Evolutionary conservation across 1,284 basidiomycete species (phyloP), one percentile per base, ranked within the genome.

Genomic region (Marasmius sp.): DNA sequence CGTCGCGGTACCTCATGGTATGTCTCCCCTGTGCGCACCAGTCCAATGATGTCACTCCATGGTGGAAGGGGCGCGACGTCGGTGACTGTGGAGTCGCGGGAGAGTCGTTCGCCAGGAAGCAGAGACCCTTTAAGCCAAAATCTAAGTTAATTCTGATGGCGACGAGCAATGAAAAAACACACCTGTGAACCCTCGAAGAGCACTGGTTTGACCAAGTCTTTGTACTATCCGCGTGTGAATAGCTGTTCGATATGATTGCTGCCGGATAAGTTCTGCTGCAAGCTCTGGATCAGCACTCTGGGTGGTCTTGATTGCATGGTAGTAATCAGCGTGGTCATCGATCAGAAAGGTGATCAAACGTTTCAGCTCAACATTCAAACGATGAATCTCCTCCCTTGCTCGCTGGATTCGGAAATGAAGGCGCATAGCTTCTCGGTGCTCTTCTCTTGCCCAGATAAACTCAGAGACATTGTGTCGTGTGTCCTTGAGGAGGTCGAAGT

Each of bases 401-500:
- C 41, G 54, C 4, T 16, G 16, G 6, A 64, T 22, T 2, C 45
- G 48, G 12, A 22, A 55, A 33, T 61, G 55, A 11, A 38, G 36
- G 14, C 52, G 55, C 59, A 64, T 64, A 11, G 49, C 20, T 6
- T 56, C 41, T 6, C 59, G 52, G 20, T 47, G 12, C 7, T 55
- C 27, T 9, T 52, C 52, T 14, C 20, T 37, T 0, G 59, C 52
- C 59, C 59, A 61, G 2, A 18, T 20, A 10, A 55, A 36, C 12
- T 56, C 45, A 20, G 55, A 43, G 6, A 61, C 27, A 16, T 14
- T 52, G 53, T 61, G 37, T 16, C 47, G 20, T 14, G 59, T 47
- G 33, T 61, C 59, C 27, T 56, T 52, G 4, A 61, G 53, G 18
- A 63, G 55, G 43, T 57, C 39, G 33, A 63, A 60, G 20, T 63